Evolutionary conservation across 2,329 filamentous ascomycete species (phyloP), one percentile per base, ranked within the genome.

Genomic region (Cladosporium sp.): DNA sequence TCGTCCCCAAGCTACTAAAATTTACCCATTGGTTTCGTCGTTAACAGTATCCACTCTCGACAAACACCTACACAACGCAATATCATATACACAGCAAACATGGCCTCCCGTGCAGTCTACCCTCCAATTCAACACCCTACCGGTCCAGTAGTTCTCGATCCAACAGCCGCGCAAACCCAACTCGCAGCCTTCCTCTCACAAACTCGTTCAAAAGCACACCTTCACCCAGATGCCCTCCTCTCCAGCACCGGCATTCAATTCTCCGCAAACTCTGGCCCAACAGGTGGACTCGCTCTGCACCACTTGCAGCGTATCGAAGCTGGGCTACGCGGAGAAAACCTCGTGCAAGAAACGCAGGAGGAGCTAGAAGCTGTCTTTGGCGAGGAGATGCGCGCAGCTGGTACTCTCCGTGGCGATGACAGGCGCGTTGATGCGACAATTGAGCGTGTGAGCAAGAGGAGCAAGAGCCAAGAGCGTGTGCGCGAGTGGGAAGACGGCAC

Each of bases 221-320:
- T 83, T 8, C 82, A 84, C 70, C 82, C 82, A 0, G 82, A 84
- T 66, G 78, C 80, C 46, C 74, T 79, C 57, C 77, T 83, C 49
- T 79, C 75, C 18, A 73, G 77, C 11, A 75, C 75, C 26, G 81
- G 81, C 53, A 76, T 82, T 7, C 72, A 73, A 14, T 82, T 80
- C 71, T 75, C 76, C 25, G 76, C 80, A 18, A 73, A 79, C 56
- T 76, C 77, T 57, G 82, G 82, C 1, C 76, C 80, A 0, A 72
- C 70, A 21, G 81, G 82, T 51, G 80, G 81, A 8, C 76, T 85
- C n/a, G 77, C 80, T 16, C 76, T 87, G 61, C 82, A 85, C 71
- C 83, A 85, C 70, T 73, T 87, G 54, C 77, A 80, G 43, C 79
- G 85, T 57, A 81, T 87, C 10, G 82, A 83, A 67, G 80, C 81